Percentiles rank a stretch among this genome's conserved stretches.
Evolutionary conservation across 2,329 filamentous ascomycete species (phyloP).

Genomic region (Acarospora socialis): DNA sequence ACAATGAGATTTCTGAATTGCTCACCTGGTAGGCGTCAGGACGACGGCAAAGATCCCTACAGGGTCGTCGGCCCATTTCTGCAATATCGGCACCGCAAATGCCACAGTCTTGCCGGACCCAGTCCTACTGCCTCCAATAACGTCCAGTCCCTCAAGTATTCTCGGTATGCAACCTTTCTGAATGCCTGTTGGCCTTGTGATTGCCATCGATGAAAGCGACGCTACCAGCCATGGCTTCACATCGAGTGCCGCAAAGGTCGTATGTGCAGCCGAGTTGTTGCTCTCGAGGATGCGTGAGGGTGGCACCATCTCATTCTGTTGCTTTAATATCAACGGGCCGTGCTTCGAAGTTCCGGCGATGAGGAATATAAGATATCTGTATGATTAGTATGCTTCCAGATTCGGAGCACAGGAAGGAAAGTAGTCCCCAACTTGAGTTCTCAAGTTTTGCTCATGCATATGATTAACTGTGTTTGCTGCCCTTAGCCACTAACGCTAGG

Average conservation of each 20-base stretch:
- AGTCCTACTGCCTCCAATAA: constrained; percentile 85
- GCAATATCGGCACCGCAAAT: constrained; percentile 86
- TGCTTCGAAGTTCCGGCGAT: no score
- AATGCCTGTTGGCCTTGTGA: constrained; percentile 79
- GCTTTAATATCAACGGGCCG: no score
- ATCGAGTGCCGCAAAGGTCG: constrained; percentile 56
- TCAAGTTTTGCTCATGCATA: no score
- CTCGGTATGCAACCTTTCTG: constrained; percentile 87
- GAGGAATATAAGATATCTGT: no score
- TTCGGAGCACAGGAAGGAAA: no score
- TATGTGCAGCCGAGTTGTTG: constrained; percentile 34
- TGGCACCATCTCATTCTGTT: no score
- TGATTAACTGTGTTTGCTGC: no score
- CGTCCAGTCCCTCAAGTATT: constrained; percentile 81
- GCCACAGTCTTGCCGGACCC: constrained; percentile 96
- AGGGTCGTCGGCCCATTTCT: constrained; percentile 86
- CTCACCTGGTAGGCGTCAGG: constrained; percentile 67
- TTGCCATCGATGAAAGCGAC: constrained; percentile 63
- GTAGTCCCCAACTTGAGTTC: no score
- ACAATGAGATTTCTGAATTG: constrained; percentile 1
- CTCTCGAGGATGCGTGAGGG: no score
- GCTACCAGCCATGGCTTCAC: constrained; percentile 79
- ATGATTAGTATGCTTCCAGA: no score
- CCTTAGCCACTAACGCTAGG: no score
- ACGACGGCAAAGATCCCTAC: constrained; percentile 81